These are phyloP conservation scores for Ramichloridium luteum DNA, from an alignment of 2,329 filamentous ascomycete genomes.

Conservation along the genomic window DNA sequence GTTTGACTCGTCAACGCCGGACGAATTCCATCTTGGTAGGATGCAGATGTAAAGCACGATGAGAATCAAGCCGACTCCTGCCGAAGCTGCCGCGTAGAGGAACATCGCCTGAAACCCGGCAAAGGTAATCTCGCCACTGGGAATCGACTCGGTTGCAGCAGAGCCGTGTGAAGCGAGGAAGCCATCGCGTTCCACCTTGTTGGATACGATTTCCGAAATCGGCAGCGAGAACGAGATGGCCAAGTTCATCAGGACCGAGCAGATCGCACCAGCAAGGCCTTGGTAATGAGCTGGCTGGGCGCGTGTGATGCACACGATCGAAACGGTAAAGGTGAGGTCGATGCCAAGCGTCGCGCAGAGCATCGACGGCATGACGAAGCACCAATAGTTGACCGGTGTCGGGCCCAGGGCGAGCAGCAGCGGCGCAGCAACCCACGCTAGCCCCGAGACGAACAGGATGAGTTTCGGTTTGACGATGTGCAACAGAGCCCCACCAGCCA, in stretches of 20 bases:
- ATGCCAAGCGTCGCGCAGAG: constrained; percentile 25
- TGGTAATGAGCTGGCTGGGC: constrained; percentile 23
- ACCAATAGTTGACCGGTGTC: constrained; percentile 24
- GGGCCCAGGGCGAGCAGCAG: constrained; percentile 24
- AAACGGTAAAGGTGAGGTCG: constrained; percentile 27
- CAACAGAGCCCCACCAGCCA: constrained; percentile 20
- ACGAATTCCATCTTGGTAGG: no score
- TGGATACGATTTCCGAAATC: constrained; percentile 22
- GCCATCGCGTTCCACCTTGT: constrained; percentile 9
- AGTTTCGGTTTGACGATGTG: constrained; percentile 21
- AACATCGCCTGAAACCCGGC: constrained; percentile 18
- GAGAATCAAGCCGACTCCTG: constrained; percentile 19
- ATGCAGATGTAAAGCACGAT: constrained; percentile 15
- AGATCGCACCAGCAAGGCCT: constrained; percentile 25
- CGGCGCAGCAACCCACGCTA: constrained; percentile 26
- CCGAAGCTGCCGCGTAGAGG: constrained; percentile 22
- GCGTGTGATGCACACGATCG: constrained; percentile 22
- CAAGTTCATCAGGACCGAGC: constrained; percentile 26
- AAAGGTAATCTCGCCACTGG: constrained; percentile 2
- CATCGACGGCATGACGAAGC: constrained; percentile 26
- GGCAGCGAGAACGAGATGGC: constrained; percentile 26
- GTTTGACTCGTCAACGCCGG: no score
- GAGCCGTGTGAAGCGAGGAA: neutral
- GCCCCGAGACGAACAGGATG: constrained; percentile 21
- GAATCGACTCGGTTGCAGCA: constrained; percentile 4